These are phyloP conservation scores for Wallacemonas collosoma DNA, from an alignment of 208 protist species.

Conservation along the genomic window DNA sequence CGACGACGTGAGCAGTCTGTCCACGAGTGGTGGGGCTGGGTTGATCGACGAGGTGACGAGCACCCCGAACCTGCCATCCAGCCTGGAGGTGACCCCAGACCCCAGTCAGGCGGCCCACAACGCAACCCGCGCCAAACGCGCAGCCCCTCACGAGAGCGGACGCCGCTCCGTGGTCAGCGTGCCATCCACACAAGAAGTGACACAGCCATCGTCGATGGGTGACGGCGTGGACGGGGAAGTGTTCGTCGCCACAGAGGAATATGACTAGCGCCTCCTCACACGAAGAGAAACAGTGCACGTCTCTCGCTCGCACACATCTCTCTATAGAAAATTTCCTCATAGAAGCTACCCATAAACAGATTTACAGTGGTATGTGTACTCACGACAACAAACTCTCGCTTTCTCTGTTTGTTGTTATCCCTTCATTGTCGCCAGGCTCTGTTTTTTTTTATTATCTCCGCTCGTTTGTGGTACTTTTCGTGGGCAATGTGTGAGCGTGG, in stretches of 20 bases:
- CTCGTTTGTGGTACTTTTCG: not conserved
- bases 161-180: conserved; percentile 41
- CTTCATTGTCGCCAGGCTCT: not conserved
- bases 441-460: not conserved
- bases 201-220: conserved; percentile 31
- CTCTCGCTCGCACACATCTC: too few species aligned
- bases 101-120: conserved; percentile 1
- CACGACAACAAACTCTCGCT: not conserved
- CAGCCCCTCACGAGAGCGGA: conserved; percentile 10
- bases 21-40: conserved; percentile 24
- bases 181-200: conserved; percentile 60
- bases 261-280: conserved; percentile 30
- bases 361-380: too few species aligned
- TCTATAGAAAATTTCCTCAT: not conserved
- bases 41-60: conserved; percentile 19
- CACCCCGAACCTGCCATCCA: conserved; percentile 1
- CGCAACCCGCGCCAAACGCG: not conserved
- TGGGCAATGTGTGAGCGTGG: not conserved
- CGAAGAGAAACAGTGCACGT: too few species aligned
- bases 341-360: conserved; percentile 1
- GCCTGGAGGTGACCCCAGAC: conserved; percentile 10
- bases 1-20: conserved; percentile 14
- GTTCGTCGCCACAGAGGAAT: conserved; percentile 86
- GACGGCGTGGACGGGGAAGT: conserved; percentile 65
- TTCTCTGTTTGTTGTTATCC: conserved; percentile 9